Base-by-base conservation (phyloP, 495 filamentous ascomycete species). In the Aspergillus bertholletiae region DNA sequence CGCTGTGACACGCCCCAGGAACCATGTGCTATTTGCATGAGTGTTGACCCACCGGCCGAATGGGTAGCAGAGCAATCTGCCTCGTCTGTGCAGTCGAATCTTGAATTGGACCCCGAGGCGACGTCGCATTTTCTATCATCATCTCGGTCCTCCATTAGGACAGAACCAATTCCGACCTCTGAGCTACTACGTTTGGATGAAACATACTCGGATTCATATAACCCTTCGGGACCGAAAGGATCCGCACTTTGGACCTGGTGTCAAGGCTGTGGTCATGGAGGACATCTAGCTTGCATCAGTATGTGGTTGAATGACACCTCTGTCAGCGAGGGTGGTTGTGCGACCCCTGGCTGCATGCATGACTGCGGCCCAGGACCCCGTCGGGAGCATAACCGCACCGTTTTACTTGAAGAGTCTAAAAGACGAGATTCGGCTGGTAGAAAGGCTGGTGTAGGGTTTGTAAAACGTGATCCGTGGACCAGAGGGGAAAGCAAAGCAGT, bases 211-310 rank as follows among this genome's bases (percentile, higher is more conserved):
- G 49, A 64, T 1, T 21, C 57, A 13, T 69, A 57, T 48, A 50
- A 58, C 15, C 49, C 60, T 13, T 55, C 59, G 12, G 63, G 70
- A 6, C 63, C 69, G 22, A 67, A 67, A 47, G 72, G 66, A 32
- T 62, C 71, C 22, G 61, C 63, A 18, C 62, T 81, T 9, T 91
- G 87, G 87, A 82, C 78, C 61, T 86, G 82, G 74, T 92, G 88
- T 56, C 83, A 87, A 51, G 80, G 83, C 37, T 92, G 88, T 54
- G 84, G 83, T 18, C 88, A 92, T 57, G 87, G 88, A 43, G 88
- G 88, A 6, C 88, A 92, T 66, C 67, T 81, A 1, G 79, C 78
- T 21, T 92, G 88, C 58, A 76, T 91, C 45, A 74, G 76, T 44
- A 79, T 74, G 4, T 92, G 88, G 88, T 83, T 88, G 48, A 66